Base-by-base conservation (phyloP, 2,329 filamentous ascomycete genomes). In the Ascochyta viciae-villosae region DNA sequence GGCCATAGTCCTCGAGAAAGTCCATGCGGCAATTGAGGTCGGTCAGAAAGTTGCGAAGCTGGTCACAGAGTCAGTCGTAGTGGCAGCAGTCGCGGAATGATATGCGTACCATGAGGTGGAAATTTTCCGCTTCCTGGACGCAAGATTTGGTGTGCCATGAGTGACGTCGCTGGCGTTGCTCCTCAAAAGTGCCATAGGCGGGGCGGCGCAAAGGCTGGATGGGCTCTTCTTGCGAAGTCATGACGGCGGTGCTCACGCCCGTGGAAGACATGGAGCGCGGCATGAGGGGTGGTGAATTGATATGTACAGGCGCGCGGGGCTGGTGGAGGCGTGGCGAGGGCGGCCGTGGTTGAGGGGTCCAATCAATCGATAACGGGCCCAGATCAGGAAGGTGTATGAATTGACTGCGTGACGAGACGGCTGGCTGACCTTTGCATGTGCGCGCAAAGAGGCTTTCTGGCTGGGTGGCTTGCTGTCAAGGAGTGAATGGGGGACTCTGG, bases 11-110 rank as follows among this genome's bases (percentile, higher is more conserved):
- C 77, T 99, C 95, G 42, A 98, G 84, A 75, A 92, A 90, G 70
- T 96, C 92, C 42, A 99, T 82, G 50, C 94, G 87, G 63, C 89
- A 85, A 77, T 96, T 93, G 39, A 99, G 83, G 73, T 98, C 92
- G 35, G 88, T 84, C 51, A 99, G 82, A 74, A 96, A 95, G 46
- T 89, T 78, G 71, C 95, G 91, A 46, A 95, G 85, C 86, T 89
- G 60, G 12, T 46, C 39, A 12, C 7, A 10, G 1, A 19, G 56
- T 76, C 54, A 75, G 67, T 48, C 9, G 45, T 27, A 33, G 42
- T 48, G 1, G 39, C 40, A 33, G 12, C 12, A 16, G 19, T 47
- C 35, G 23, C 29, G 39, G 12, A 23, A 34, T 22, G 27, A 47
- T 45, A 29, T 43, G 47, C 62, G 35, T 66, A 77, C 77, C 65